phyloP scores from a whole-genome alignment of 2,329 filamentous ascomycete species.

The Nothopassalora personata region DNA sequence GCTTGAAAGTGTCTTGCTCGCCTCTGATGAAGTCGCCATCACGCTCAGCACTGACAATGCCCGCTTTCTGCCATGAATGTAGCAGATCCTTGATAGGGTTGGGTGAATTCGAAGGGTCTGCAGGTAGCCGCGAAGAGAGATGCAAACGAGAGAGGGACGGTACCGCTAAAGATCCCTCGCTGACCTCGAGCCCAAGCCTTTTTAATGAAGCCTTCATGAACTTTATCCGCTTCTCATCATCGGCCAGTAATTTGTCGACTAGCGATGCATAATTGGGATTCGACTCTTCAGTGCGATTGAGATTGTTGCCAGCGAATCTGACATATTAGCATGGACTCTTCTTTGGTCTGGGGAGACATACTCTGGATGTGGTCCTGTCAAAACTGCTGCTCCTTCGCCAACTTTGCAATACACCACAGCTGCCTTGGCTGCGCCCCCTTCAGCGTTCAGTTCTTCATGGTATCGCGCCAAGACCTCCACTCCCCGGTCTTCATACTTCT shows the following conservation, averaged over 20 bases:
- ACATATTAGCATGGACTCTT: slow-evolving; percentile 9
- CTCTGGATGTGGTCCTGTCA: slow-evolving; percentile 92
- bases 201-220: slow-evolving; percentile 75
- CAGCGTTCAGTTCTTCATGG: slow-evolving; percentile 66
- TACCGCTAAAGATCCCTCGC: slow-evolving; percentile 60
- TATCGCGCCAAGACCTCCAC: slow-evolving; percentile 82
- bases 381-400: slow-evolving; percentile 69
- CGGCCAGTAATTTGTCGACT: slow-evolving; percentile 60
- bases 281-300: slow-evolving; percentile 57
- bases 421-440: slow-evolving; percentile 66
- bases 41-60: slow-evolving; percentile 46
- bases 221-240: slow-evolving; percentile 63
- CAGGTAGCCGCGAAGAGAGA: slow-evolving; percentile 60
- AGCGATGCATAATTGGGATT: slow-evolving; percentile 66
- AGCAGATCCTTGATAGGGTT: slow-evolving; percentile 64
- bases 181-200: slow-evolving; percentile 78
- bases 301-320: slow-evolving; percentile 77
- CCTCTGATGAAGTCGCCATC: slow-evolving; percentile 70
- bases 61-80: slow-evolving; percentile 60
- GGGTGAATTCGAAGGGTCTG: slow-evolving; percentile 27
- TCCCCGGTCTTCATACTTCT: slow-evolving; percentile 54
- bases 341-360: slow-evolving; percentile 40
- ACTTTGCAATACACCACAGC: slow-evolving; percentile 80
- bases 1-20: slow-evolving; percentile 71
- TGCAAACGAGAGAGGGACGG: slow-evolving; percentile 79